A percentile compares a stretch with the other conserved stretches of the same genome.
These are phyloP conservation scores for Silene coronaria DNA, from an alignment of 179 eudicot genomes.

Conservation along the genomic window DNA sequence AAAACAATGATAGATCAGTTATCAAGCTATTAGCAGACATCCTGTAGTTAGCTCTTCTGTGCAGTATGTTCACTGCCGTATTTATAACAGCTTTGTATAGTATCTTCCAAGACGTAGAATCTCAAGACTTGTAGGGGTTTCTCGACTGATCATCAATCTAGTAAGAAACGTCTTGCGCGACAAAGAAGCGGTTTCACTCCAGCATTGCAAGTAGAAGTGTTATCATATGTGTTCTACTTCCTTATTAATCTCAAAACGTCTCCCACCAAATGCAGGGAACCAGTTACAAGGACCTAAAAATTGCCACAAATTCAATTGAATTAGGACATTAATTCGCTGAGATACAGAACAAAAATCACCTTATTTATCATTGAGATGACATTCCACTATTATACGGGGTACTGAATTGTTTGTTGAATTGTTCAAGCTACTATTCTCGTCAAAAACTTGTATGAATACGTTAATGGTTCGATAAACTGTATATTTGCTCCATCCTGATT, in stretches of 20 bases:
- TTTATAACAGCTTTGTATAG: background rate
- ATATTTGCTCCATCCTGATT: too few species aligned
- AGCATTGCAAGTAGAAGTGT: slow-evolving; percentile 1
- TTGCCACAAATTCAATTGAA: slow-evolving; percentile 3
- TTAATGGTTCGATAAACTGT: too few species aligned
- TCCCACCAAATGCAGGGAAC: slow-evolving; percentile 92
- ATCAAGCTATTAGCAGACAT: background rate
- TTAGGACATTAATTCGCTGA: too few species aligned
- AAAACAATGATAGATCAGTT: background rate
- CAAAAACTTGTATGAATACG: too few species aligned
- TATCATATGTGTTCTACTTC: slow-evolving; percentile 28
- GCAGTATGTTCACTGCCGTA: background rate
- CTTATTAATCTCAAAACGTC: slow-evolving; percentile 71
- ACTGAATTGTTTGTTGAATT: too few species aligned
- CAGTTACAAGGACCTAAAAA: slow-evolving; percentile 84
- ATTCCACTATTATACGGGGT: too few species aligned
- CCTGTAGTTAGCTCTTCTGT: background rate
- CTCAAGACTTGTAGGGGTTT: background rate
- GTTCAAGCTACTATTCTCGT: too few species aligned
- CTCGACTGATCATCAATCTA: background rate
- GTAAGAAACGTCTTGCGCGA: background rate
- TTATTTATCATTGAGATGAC: too few species aligned
- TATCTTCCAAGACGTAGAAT: background rate
- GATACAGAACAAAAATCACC: too few species aligned
- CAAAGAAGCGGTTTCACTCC: background rate